Conservation (phyloP, 2,329 filamentous ascomycete genomes). For the Cladorrhinum sp. region DNA sequence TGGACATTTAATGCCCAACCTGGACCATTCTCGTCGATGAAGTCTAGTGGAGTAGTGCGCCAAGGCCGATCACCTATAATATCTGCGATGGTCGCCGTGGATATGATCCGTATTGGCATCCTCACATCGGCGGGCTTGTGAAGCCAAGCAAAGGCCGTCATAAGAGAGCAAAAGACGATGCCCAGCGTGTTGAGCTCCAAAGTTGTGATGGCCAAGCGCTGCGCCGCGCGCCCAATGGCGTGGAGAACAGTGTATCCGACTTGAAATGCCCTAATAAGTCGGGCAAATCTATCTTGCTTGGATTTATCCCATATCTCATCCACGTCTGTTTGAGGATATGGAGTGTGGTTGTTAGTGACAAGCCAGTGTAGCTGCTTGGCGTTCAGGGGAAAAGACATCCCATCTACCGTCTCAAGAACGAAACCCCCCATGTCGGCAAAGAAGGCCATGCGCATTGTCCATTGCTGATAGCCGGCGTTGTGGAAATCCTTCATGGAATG, state of each 20-base stretch:
- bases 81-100: slow-evolving; percentile 4
- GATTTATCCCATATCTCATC: slow-evolving; percentile 28
- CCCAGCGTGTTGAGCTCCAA: slow-evolving; percentile 20
- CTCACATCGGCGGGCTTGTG: slow-evolving; percentile 23
- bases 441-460: slow-evolving; percentile 29
- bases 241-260: slow-evolving; percentile 21
- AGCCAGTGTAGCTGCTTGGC: slow-evolving; percentile 24
- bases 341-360: slow-evolving; percentile 17
- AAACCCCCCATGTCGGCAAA: slow-evolving; percentile 32
- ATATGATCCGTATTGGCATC: neutral
- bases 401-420: slow-evolving; percentile 18
- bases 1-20: slow-evolving; percentile 30
- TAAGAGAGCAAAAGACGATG: slow-evolving; percentile 20
- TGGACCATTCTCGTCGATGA: slow-evolving; percentile 32
- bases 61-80: slow-evolving; percentile 20
- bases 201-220: slow-evolving; percentile 19
- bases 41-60: slow-evolving; percentile 33
- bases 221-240: slow-evolving; percentile 17
- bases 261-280: slow-evolving; percentile 24
- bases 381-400: slow-evolving; percentile 26
- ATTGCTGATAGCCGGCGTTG: slow-evolving; percentile 20
- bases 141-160: slow-evolving; percentile 23
- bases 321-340: slow-evolving; percentile 14
- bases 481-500: slow-evolving; percentile 19
- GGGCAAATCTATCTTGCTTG: slow-evolving; percentile 26